Conservation (phyloP, 495 filamentous ascomycete genomes). For the Neurospora sp. region DNA sequence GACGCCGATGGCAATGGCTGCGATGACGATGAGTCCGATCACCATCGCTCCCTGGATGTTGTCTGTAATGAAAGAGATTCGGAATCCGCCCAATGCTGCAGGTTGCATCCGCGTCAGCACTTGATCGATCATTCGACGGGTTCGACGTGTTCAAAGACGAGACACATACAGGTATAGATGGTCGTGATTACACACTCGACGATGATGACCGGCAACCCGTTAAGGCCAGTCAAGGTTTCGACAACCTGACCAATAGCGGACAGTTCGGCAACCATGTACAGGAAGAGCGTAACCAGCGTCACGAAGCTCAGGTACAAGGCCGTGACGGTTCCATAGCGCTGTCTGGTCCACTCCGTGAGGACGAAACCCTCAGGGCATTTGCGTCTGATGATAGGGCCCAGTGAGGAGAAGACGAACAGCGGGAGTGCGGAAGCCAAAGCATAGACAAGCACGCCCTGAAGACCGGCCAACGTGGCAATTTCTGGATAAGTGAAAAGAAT, state of each 20-base stretch:
- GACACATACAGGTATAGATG: slow-evolving; percentile 60
- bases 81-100: slow-evolving; percentile 62
- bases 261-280: slow-evolving; percentile 75
- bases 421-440: slow-evolving; percentile 57
- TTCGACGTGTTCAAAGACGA: background rate
- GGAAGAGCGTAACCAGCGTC: slow-evolving; percentile 65
- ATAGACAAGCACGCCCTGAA: slow-evolving; percentile 66
- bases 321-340: slow-evolving; percentile 56
- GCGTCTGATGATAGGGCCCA: slow-evolving; percentile 61
- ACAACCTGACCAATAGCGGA: slow-evolving; percentile 66
- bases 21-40: slow-evolving; percentile 54
- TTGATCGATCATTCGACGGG: background rate
- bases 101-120: slow-evolving; percentile 8
- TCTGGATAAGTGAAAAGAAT: slow-evolving; percentile 72
- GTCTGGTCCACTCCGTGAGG: slow-evolving; percentile 68
- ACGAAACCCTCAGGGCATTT: slow-evolving; percentile 72
- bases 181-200: slow-evolving; percentile 63
- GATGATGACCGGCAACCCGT: slow-evolving; percentile 63
- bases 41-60: slow-evolving; percentile 71
- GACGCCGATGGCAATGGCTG: slow-evolving; percentile 60
- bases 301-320: slow-evolving; percentile 60
- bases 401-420: slow-evolving; percentile 53
- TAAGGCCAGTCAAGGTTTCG: slow-evolving; percentile 56
- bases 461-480: slow-evolving; percentile 66
- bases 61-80: slow-evolving; percentile 68